A percentile compares a stretch with the other conserved stretches of the same genome.
Conservation (phyloP, 2,329 filamentous ascomycete genomes). For the Epichloe sp. region DNA sequence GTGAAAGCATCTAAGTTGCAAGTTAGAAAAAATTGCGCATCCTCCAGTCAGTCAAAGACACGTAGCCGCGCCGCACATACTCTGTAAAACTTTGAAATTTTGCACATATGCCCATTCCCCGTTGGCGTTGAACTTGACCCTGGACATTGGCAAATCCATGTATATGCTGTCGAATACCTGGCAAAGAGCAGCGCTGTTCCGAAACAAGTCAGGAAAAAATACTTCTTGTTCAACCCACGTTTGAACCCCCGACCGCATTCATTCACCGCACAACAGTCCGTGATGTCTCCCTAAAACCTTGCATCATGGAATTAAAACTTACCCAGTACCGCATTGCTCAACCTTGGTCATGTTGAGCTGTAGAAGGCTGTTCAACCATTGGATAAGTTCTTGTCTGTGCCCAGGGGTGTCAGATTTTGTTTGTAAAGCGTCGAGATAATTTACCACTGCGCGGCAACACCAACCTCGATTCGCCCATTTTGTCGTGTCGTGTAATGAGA, state of each 20-base stretch:
- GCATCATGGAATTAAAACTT: conserved; percentile 11
- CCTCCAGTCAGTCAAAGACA: not conserved
- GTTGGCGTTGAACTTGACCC: conserved; percentile 97
- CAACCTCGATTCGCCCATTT: conserved; percentile 36
- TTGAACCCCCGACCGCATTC: not conserved
- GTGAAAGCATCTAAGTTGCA: conserved; percentile 56
- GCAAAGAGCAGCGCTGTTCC: conserved; percentile 72
- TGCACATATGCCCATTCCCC: conserved; percentile 94
- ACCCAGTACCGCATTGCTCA: conserved; percentile 98
- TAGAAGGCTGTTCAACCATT: conserved; percentile 94
- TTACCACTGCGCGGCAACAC: conserved; percentile 9
- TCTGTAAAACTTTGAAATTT: conserved; percentile 97
- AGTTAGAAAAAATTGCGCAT: conserved; percentile 4
- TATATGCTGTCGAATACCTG: conserved; percentile 99
- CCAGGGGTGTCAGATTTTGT: conserved; percentile 9
- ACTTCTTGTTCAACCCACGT: not conserved
- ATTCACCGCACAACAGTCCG: not conserved
- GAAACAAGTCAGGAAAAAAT: not conserved
- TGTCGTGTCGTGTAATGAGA: conserved; percentile 14
- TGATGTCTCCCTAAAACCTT: not conserved
- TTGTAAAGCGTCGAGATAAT: not conserved
- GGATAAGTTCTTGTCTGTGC: conserved; percentile 80
- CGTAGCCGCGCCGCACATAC: conserved; percentile 36
- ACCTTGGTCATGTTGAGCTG: conserved; percentile 98
- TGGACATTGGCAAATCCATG: conserved; percentile 84